phyloP scores from a whole-genome alignment of 1,284 basidiomycete genomes.

The Sanguinoderma infundibulare region DNA sequence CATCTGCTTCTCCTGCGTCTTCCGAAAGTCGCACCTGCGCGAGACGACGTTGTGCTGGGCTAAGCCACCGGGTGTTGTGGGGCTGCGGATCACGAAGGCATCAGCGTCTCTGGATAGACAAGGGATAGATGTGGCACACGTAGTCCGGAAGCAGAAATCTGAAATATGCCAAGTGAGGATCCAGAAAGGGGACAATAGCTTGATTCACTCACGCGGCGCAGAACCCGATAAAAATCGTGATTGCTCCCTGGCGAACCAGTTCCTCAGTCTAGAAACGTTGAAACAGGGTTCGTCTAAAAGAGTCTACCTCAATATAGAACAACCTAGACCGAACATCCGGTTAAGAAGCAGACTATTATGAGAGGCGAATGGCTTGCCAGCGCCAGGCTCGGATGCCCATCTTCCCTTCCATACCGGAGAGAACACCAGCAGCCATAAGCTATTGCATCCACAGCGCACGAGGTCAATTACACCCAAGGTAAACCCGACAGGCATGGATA shows the following conservation, averaged over 20 bases:
- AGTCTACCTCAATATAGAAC: conserved; percentile 61
- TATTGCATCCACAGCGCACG: conserved; percentile 27
- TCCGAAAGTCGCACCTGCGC: conserved; percentile 76
- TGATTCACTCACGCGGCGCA: conserved; percentile 50
- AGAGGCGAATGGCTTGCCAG: conserved; percentile 46
- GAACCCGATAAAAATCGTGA: conserved; percentile 61
- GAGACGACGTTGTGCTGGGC: conserved; percentile 59
- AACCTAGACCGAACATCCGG: conserved; percentile 43
- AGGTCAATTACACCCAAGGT: not conserved
- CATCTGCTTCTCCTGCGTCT: conserved; percentile 75
- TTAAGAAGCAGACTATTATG: not conserved
- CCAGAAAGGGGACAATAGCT: not conserved
- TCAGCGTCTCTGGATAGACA: not conserved
- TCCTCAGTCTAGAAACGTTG: not conserved
- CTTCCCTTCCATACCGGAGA: conserved; percentile 69
- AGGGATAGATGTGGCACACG: conserved; percentile 37
- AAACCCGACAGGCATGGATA: not conserved
- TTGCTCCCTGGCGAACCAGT: conserved; percentile 48
- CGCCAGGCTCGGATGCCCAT: conserved; percentile 74
- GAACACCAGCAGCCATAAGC: conserved; percentile 73
- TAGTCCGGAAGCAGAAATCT: conserved; percentile 55
- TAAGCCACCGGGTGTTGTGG: conserved; percentile 70
- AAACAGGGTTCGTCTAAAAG: not conserved
- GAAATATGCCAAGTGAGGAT: not conserved
- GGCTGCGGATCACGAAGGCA: conserved; percentile 42